Evolutionary conservation across 2,329 filamentous ascomycete genomes (phyloP).

Genomic region (Neurospora sp.): DNA sequence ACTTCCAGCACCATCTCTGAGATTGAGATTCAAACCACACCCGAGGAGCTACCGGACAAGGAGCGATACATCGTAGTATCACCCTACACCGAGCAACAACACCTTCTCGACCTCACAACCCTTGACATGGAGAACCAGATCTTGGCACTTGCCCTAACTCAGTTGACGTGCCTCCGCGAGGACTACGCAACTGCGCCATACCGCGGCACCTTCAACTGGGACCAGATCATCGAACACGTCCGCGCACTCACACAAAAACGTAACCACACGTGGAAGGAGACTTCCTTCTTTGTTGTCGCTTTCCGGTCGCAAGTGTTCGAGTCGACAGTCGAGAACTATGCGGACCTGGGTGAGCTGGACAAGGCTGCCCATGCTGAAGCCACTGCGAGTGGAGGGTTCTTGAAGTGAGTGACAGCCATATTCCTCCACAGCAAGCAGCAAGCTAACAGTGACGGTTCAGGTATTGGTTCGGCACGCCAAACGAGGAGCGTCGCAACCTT

Average conservation of each 20-base stretch:
- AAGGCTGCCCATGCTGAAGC: constrained; percentile 74
- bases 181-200: constrained; percentile 76
- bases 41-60: neutral
- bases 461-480: constrained; percentile 80
- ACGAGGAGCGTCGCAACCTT: constrained; percentile 63
- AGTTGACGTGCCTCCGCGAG: constrained; percentile 49
- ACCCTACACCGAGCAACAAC: constrained; percentile 61
- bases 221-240: constrained; percentile 49
- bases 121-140: constrained; percentile 58
- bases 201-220: constrained; percentile 68
- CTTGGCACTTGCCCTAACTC: constrained; percentile 60
- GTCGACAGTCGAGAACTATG: constrained; percentile 47
- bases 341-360: constrained; percentile 63
- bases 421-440: constrained; percentile 12
- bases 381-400: constrained; percentile 64
- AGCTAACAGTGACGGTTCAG: constrained; percentile 26
- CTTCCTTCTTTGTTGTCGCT: constrained; percentile 72
- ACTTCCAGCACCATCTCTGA: constrained; percentile 19
- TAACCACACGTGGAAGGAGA: constrained; percentile 46
- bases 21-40: neutral
- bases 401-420: constrained; percentile 49
- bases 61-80: constrained; percentile 52
- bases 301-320: constrained; percentile 68
- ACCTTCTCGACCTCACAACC: constrained; percentile 62
- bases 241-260: constrained; percentile 38